Evolutionary conservation across 176 grass and related monocot genomes (phyloP).

Genomic region (Aechmea fasciata): DNA sequence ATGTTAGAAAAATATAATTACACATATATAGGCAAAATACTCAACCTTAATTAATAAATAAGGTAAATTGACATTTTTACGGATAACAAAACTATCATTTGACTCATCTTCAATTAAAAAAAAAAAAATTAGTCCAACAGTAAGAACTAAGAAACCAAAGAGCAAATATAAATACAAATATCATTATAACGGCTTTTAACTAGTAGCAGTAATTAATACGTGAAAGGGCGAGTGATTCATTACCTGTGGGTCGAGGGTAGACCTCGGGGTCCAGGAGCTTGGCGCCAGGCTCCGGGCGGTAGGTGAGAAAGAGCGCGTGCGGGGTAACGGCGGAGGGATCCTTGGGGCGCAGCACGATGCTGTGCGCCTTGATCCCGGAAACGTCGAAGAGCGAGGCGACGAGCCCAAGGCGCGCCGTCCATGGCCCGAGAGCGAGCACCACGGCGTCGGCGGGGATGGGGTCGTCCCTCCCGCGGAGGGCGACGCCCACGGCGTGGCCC

Average conservation of each 20-base stretch:
- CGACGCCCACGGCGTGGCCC: slow-evolving; percentile 43
- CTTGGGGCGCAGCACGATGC: slow-evolving; percentile 63
- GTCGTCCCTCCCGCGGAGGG: slow-evolving; percentile 35
- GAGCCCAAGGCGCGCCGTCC: slow-evolving; percentile 43
- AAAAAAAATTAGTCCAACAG: too few relatives aligned
- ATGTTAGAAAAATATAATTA: too few relatives aligned
- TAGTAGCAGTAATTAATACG: too few relatives aligned
- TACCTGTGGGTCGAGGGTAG: slow-evolving; percentile 81
- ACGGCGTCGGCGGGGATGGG: slow-evolving; percentile 53
- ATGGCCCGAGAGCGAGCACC: slow-evolving; percentile 78
- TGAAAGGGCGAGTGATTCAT: too few relatives aligned
- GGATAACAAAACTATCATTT: too few relatives aligned
- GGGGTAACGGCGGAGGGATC: slow-evolving; percentile 58
- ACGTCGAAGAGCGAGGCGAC: slow-evolving; percentile 54
- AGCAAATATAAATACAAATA: too few relatives aligned
- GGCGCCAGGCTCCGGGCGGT: slow-evolving; percentile 54
- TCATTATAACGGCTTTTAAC: too few relatives aligned
- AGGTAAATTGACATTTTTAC: too few relatives aligned
- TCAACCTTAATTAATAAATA: too few relatives aligned
- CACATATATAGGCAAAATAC: too few relatives aligned
- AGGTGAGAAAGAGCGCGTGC: slow-evolving; percentile 81
- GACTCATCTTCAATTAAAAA: too few relatives aligned
- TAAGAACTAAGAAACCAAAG: too few relatives aligned
- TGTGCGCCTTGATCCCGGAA: slow-evolving; percentile 69
- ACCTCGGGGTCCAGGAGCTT: slow-evolving; percentile 86